phyloP scores from a whole-genome alignment of 2,329 filamentous ascomycete genomes.

The Nemania abortiva region DNA sequence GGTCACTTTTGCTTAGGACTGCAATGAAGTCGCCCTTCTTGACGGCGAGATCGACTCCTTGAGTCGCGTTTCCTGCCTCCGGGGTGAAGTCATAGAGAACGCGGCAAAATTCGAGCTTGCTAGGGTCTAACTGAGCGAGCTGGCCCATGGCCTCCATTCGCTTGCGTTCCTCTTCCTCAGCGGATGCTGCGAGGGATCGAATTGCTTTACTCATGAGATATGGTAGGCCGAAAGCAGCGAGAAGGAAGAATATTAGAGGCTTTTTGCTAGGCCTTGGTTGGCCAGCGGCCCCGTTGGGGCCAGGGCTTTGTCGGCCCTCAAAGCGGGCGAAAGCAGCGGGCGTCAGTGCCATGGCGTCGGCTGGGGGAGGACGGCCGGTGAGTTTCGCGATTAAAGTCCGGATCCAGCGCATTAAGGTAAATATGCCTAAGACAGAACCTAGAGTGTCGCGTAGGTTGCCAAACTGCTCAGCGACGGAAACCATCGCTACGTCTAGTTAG shows the following conservation, averaged over 20 bases:
- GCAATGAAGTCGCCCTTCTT: constrained; percentile 97
- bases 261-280: constrained; percentile 87
- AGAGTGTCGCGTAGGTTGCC: constrained; percentile 92
- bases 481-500: constrained; percentile 77
- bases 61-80: constrained; percentile 69
- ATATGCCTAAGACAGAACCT: constrained; percentile 93
- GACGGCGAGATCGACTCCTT: constrained; percentile 88
- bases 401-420: constrained; percentile 95
- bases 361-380: constrained; percentile 90
- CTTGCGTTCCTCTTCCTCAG: constrained; percentile 83
- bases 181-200: constrained; percentile 81
- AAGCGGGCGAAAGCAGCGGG: constrained; percentile 93
- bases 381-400: constrained; percentile 91
- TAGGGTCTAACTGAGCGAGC: constrained; percentile 77
- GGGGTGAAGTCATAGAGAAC: constrained; percentile 95
- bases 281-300: constrained; percentile 72
- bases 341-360: constrained; percentile 86
- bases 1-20: constrained; percentile 91
- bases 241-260: constrained; percentile 93
- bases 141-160: constrained; percentile 67
- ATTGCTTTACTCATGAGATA: constrained; percentile 99
- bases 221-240: constrained; percentile 93
- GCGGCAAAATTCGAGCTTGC: constrained; percentile 95
- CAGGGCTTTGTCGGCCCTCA: constrained; percentile 71
- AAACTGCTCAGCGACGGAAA: constrained; percentile 97